phyloP scores from a whole-genome alignment of 768 basidiomycete species.

The Boletus rufocinnamomeus region DNA sequence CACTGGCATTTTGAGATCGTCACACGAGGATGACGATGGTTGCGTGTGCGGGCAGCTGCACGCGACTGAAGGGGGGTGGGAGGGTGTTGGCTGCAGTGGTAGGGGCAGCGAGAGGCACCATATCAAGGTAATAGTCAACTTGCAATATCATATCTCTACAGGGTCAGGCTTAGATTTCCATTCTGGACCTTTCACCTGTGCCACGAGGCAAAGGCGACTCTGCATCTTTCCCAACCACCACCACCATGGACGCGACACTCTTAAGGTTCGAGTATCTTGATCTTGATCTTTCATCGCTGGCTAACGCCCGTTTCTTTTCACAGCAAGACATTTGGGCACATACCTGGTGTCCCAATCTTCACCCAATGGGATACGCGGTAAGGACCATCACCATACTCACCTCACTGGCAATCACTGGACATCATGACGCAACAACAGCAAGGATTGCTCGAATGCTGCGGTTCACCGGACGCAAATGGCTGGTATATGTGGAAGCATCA shows the following conservation, averaged over 20 bases:
- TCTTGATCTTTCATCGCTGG: background rate
- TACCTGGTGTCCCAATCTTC: constrained; percentile 29
- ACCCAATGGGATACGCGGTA: constrained; percentile 22
- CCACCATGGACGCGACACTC: constrained; percentile 16
- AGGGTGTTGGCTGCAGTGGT: background rate
- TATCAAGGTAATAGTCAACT: too few species aligned
- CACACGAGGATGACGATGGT: background rate
- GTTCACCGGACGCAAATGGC: constrained; percentile 19
- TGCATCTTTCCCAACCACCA: constrained; percentile 14
- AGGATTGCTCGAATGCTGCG: constrained; percentile 11
- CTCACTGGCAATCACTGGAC: background rate
- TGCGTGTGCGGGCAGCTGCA: background rate
- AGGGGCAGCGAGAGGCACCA: background rate
- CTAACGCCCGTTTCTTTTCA: background rate
- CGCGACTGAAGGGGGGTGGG: background rate
- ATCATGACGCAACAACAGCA: background rate
- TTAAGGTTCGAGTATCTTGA: constrained; percentile 1
- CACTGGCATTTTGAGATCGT: background rate
- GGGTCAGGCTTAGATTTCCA: background rate
- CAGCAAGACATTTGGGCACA: constrained; percentile 29
- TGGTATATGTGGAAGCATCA: constrained; percentile 25
- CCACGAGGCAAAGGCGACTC: background rate
- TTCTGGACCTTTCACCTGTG: background rate
- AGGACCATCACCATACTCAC: background rate
- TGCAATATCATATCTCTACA: too few species aligned